phyloP scores from a whole-genome alignment of 2,329 filamentous ascomycete genomes.

The Kalmusia sp. region DNA sequence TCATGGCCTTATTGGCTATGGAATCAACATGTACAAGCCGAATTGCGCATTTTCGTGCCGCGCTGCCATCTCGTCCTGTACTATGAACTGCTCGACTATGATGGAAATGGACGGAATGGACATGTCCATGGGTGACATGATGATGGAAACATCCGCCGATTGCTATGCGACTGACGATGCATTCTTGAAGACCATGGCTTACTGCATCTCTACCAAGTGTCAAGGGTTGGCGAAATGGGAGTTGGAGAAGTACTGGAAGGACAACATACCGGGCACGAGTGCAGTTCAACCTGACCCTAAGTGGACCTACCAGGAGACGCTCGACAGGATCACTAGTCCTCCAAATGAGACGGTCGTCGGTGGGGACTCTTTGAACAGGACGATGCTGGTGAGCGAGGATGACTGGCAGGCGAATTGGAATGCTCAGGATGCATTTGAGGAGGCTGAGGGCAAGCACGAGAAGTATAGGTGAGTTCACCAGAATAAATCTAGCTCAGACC shows the following conservation, averaged over 20 bases:
- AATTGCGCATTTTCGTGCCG: conserved; percentile 25
- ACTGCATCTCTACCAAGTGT: conserved; percentile 23
- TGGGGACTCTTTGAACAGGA: conserved; percentile 3
- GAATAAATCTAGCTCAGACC: neutral
- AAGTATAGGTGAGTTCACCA: conserved; percentile 3
- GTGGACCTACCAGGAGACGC: conserved; percentile 22
- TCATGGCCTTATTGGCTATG: conserved; percentile 27
- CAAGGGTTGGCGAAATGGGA: conserved; percentile 12
- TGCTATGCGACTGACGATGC: conserved; percentile 26
- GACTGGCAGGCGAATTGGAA: conserved; percentile 7
- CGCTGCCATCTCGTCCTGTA: conserved; percentile 10
- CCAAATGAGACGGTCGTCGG: neutral
- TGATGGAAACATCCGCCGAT: conserved; percentile 17
- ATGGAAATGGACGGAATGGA: conserved; percentile 10
- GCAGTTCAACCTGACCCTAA: conserved; percentile 17
- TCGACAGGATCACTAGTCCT: conserved; percentile 7
- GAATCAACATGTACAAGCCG: conserved; percentile 21
- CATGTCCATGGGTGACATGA: conserved; percentile 11
- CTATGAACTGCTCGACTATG: conserved; percentile 17
- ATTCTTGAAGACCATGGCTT: conserved; percentile 26
- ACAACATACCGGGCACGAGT: conserved; percentile 11
- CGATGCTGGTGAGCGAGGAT: conserved; percentile 5
- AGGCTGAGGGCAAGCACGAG: conserved; percentile 8
- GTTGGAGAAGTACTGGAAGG: conserved; percentile 20
- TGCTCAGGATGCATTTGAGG: conserved; percentile 1